Percentiles rank a stretch among this genome's conserved stretches.
phyloP scores from a whole-genome alignment of 2,329 filamentous ascomycete species.

The Diplodia corticola region DNA sequence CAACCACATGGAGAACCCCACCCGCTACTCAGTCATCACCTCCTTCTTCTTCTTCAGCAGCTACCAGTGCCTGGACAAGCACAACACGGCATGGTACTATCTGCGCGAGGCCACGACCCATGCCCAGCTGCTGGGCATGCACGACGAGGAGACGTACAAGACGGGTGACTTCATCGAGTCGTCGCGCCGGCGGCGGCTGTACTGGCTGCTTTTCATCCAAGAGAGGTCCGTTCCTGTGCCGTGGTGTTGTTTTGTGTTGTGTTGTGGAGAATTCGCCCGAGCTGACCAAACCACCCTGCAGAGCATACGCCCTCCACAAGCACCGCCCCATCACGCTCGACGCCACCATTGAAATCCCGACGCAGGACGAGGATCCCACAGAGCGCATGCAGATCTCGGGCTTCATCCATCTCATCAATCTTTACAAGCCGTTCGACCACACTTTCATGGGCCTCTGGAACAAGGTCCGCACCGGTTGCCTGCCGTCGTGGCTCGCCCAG shows the following conservation, averaged over 20 bases:
- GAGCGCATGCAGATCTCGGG: slow-evolving; percentile 59
- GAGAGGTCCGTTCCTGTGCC: slow-evolving; percentile 50
- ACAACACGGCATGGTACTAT: slow-evolving; percentile 63
- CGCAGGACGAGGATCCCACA: slow-evolving; percentile 51
- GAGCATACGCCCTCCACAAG: slow-evolving; percentile 63
- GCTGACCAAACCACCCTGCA: slow-evolving; percentile 32
- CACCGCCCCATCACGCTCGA: slow-evolving; percentile 64
- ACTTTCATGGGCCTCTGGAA: slow-evolving; percentile 66
- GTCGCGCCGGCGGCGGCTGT: slow-evolving; percentile 57
- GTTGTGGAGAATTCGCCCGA: slow-evolving; percentile 21
- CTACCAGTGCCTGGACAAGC: slow-evolving; percentile 62
- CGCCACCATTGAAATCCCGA: slow-evolving; percentile 58
- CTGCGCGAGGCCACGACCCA: slow-evolving; percentile 62
- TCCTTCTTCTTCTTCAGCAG: slow-evolving; percentile 63
- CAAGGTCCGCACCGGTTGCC: slow-evolving; percentile 51
- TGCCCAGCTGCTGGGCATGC: slow-evolving; percentile 59
- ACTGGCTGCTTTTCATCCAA: slow-evolving; percentile 64
- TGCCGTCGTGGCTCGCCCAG: slow-evolving; percentile 48
- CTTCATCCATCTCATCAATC: slow-evolving; percentile 61
- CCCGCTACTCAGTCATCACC: slow-evolving; percentile 59
- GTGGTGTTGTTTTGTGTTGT: slow-evolving; percentile 1
- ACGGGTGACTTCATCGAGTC: slow-evolving; percentile 52
- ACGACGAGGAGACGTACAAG: slow-evolving; percentile 59
- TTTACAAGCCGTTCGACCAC: slow-evolving; percentile 64
- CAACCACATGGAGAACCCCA: slow-evolving; percentile 59